Evolutionary conservation across 1,284 basidiomycete genomes (phyloP).

Genomic region (Pseudomicrostroma phylloplanum): DNA sequence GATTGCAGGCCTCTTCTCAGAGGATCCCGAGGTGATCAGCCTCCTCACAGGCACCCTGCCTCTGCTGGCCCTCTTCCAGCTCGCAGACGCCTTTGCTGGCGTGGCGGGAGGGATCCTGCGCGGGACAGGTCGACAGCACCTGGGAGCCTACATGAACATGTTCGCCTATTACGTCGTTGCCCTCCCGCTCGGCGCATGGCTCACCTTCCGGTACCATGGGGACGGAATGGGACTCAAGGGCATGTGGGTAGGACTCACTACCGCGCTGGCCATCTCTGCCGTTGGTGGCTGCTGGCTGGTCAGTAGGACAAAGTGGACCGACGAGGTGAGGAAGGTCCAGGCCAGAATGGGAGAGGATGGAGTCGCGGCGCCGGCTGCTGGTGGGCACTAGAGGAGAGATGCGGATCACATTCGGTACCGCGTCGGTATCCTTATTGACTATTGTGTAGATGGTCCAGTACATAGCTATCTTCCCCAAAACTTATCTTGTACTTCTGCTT

Average conservation of each 20-base stretch:
- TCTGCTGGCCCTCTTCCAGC: conserved; percentile 60
- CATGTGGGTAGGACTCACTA: conserved; percentile 55
- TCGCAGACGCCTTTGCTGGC: conserved; percentile 65
- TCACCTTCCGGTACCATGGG: conserved; percentile 48
- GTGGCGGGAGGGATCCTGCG: conserved; percentile 70
- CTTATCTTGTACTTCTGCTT: too few species aligned
- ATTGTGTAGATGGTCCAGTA: too few species aligned
- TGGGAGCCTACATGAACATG: conserved; percentile 55
- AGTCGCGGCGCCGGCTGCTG: too few species aligned
- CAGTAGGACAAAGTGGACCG: conserved; percentile 53
- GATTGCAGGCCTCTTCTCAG: conserved; percentile 79
- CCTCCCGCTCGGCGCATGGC: conserved; percentile 54
- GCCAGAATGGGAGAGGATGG: conserved; percentile 19
- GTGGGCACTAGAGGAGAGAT: too few species aligned
- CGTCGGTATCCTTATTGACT: too few species aligned
- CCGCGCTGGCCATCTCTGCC: conserved; percentile 52
- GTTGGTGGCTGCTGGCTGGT: conserved; percentile 50
- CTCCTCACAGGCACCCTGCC: conserved; percentile 70
- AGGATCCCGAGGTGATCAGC: conserved; percentile 65
- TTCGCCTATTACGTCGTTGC: conserved; percentile 53
- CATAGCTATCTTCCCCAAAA: too few species aligned
- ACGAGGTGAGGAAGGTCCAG: conserved; percentile 37
- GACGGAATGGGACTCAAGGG: conserved; percentile 49
- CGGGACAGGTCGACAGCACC: conserved; percentile 62
- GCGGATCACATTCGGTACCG: too few species aligned